Evolutionary conservation across 805 yeast species (phyloP), one percentile per base, ranked within the genome.

Genomic region (Ogataea polymorpha): DNA sequence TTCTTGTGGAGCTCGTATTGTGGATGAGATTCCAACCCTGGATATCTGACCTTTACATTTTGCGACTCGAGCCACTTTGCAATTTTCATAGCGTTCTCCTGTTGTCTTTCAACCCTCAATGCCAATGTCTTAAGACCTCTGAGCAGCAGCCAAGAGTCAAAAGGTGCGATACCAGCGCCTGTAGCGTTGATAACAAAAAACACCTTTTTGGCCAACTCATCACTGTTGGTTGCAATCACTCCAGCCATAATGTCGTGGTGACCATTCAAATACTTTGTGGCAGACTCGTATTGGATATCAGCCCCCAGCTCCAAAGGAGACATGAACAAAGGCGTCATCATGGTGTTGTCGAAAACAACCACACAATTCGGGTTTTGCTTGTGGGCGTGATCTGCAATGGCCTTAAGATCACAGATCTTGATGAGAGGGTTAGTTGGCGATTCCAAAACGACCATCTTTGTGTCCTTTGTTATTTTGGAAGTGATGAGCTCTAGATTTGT

Each of bases 181-280:
- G 90, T 82, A 23, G 96, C 80, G 63, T 91, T 91, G 60, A 90
- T 83, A 23, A 86, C 83, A 60, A 77, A 84, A 61, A 75, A 86
- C 10, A 91, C 53, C 32, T 76, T 69, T 40, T 85, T 81, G 13
- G 89, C 91, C 33, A 90, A 66, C 40, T 75, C 71, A 17, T 74
- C 66, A 37, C 71, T 71, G 47, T 82, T 74, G 20, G 84, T 79
- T 17, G 96, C 95, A 43, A 90, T 69, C 12, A 86, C 80, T 42
- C 98, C 98, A 17, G 96, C 96, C 98, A 90, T 90, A 54, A 90
- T 78, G 62, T 91, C 97, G 63, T 90, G 98, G 62, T 90, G 98
- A 6, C 96, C 96, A 55, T 89, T 85, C 52, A 90, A 70, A 59
- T 86, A 90, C 65, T 90, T 90, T 31, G 98, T 90, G 12, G 95